Base-by-base conservation (phyloP, 2,329 filamentous ascomycete genomes). In the Ilyonectria robusta region DNA sequence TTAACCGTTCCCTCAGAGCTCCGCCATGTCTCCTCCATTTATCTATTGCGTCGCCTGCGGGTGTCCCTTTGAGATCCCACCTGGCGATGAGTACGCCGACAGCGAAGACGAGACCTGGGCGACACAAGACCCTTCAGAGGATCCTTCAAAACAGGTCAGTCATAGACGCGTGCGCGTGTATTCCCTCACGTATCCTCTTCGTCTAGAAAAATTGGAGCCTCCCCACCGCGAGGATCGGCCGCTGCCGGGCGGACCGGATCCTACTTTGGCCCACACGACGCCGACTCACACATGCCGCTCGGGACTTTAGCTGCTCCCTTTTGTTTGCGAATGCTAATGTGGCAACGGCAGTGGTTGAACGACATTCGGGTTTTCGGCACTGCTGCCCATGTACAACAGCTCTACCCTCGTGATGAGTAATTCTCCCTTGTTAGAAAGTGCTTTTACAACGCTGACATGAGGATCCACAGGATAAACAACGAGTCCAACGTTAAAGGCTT, bases 21-120 rank as follows among this genome's bases (percentile, higher is more conserved):
- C 47, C 47, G 6, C 11, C 1, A 64, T 64, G 62, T 46, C 35
- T 2, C 11, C 44, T 23, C 31, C 51, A 21, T 57, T 40, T 9
- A 37, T 66, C 1, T 62, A 57, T 23, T 66, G 63, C 6, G 62
- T 58, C 29, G n/a, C 58, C 29, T 66, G 63, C 53, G 63, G 58
- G 26, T 66, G 58, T 15, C 59, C 63, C 8, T 62, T 66, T 21
- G 63, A 66, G 10, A 62, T 65, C 7, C 63, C 58, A 1, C 58
- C 44, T 31, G n/a, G n/a, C 15, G 44, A 58, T 4, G 37, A 51
- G 2, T 23, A 31, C 35, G 26, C 42, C 35, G 44, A 29, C 15
- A 21, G n/a, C n/a, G 33, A 48, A 17, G 56, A 60, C 11, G 13
- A 51, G n/a, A 50, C 47, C 35, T 62, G 53, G 53, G 23, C 17